These are phyloP conservation scores for Aspergillus panamensis DNA, from an alignment of 495 filamentous ascomycete species.

Conservation along the genomic window DNA sequence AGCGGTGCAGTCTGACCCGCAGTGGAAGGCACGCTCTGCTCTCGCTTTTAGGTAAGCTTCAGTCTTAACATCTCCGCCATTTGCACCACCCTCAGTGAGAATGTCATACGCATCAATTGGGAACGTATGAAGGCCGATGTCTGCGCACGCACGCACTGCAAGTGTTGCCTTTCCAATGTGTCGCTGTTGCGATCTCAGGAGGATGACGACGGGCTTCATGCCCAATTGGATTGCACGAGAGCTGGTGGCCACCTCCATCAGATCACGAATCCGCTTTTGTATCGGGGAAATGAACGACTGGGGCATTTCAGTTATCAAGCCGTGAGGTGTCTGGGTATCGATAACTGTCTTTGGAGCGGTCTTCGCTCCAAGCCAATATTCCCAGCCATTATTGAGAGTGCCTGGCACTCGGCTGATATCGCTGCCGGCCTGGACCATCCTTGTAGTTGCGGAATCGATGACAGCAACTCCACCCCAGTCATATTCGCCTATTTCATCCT, in stretches of 20 bases:
- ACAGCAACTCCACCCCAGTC: constrained; percentile 79
- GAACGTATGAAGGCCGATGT: constrained; percentile 88
- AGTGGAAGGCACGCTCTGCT: constrained; percentile 82
- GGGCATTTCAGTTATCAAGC: constrained; percentile 43
- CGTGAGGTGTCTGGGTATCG: constrained; percentile 38
- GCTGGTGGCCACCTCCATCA: constrained; percentile 84
- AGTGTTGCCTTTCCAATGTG: constrained; percentile 84
- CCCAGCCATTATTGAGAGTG: constrained; percentile 70
- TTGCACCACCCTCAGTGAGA: constrained; percentile 78
- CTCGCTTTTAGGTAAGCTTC: constrained; percentile 84
- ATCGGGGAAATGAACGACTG: constrained; percentile 59
- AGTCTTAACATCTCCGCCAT: constrained; percentile 87
- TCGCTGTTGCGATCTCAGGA: constrained; percentile 85
- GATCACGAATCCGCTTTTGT: constrained; percentile 73
- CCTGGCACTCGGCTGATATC: constrained; percentile 74
- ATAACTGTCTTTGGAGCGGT: constrained; percentile 45
- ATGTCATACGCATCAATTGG: constrained; percentile 91
- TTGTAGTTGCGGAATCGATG: constrained; percentile 77
- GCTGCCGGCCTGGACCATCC: constrained; percentile 83
- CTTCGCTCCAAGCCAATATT: constrained; percentile 77
- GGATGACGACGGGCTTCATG: constrained; percentile 81
- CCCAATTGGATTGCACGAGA: constrained; percentile 80
- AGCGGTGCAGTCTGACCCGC: constrained; percentile 77
- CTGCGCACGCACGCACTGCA: constrained; percentile 71
- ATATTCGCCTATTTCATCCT: constrained; percentile 56